phyloP scores from a whole-genome alignment of 2,329 filamentous ascomycete genomes.

The Alternaria conjuncta region DNA sequence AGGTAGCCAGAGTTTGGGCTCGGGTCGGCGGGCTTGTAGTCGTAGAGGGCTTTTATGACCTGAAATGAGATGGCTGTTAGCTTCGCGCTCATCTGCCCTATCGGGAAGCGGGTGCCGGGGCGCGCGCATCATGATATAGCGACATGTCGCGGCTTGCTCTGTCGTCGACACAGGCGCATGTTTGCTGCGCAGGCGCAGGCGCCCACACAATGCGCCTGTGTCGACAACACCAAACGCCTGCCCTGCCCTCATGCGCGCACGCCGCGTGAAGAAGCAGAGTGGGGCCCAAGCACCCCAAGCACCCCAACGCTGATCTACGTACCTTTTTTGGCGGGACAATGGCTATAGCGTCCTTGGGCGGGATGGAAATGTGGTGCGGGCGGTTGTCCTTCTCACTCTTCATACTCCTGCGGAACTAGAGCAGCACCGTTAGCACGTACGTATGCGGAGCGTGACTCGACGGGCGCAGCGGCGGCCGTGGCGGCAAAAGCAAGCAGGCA shows the following conservation, averaged over 20 bases:
- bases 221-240: neutral
- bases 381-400: conserved; percentile 84
- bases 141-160: neutral
- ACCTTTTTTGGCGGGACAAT: conserved; percentile 96
- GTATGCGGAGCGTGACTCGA: conserved; percentile 28
- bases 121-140: conserved; percentile 10
- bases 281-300: neutral
- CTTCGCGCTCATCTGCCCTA: conserved; percentile 29
- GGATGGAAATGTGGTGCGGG: conserved; percentile 75
- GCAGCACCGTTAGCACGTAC: conserved; percentile 32
- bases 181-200: neutral
- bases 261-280: neutral
- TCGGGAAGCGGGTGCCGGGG: conserved; percentile 20
- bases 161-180: neutral
- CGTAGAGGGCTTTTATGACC: conserved; percentile 97
- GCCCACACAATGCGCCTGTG: conserved; percentile 1
- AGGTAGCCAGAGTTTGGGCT: conserved; percentile 70
- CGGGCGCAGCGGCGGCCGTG: conserved; percentile 9
- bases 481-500: conserved; percentile 7
- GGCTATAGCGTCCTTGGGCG: conserved; percentile 83
- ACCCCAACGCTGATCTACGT: conserved; percentile 19
- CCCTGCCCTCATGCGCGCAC: neutral
- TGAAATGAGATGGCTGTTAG: conserved; percentile 51
- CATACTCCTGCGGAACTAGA: conserved; percentile 78
- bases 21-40: conserved; percentile 78